Evolutionary conservation across 208 protist genomes (phyloP).

Genomic region (Herpetomonas samuelpessoai): DNA sequence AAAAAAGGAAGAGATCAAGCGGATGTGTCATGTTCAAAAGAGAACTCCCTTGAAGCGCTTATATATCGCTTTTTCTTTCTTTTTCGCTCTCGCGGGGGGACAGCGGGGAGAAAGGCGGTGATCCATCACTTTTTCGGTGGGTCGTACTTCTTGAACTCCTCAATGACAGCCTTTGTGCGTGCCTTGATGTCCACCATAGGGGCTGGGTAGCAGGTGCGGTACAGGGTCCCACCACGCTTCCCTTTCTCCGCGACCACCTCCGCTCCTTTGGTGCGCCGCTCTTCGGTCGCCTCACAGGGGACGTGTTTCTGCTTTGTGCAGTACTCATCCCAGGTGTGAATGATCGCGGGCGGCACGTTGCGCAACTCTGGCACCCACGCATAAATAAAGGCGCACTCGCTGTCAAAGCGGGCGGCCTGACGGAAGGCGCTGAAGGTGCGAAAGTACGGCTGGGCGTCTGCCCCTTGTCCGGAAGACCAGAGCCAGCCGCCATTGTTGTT

Average conservation of each 20-base stretch:
- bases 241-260: background rate
- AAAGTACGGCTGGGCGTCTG: constrained; percentile 81
- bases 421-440: constrained; percentile 80
- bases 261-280: background rate
- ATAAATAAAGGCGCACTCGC: constrained; percentile 60
- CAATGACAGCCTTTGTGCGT: constrained; percentile 42
- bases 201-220: constrained; percentile 40
- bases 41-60: too few relatives aligned
- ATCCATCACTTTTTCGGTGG: constrained; percentile 8
- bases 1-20: background rate
- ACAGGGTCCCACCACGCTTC: constrained; percentile 10
- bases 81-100: background rate
- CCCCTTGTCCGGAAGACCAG: constrained; percentile 69
- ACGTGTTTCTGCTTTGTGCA: constrained; percentile 26
- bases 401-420: constrained; percentile 60
- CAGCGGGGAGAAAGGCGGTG: background rate
- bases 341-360: constrained; percentile 41
- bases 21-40: too few relatives aligned
- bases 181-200: constrained; percentile 68
- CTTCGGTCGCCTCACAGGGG: background rate
- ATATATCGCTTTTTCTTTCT: too few relatives aligned
- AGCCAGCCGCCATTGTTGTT: constrained; percentile 89
- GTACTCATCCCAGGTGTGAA: constrained; percentile 69
- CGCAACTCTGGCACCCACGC: constrained; percentile 73
- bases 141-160: constrained; percentile 37